Evolutionary conservation across 495 filamentous ascomycete species (phyloP).

Genomic region (Schizothecium vesticola): DNA sequence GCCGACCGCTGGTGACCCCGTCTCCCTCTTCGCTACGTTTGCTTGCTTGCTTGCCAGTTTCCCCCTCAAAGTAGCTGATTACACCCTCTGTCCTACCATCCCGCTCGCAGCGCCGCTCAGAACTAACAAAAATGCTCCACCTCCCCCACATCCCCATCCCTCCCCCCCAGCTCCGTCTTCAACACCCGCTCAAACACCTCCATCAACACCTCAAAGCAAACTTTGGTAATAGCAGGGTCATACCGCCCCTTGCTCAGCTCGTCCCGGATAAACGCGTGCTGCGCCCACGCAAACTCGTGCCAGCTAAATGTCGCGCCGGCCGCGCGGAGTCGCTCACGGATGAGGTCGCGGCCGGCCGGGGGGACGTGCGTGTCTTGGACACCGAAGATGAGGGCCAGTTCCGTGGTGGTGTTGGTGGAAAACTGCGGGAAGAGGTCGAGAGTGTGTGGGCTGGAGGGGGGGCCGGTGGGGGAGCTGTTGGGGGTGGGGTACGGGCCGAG

Average conservation of each 20-base stretch:
- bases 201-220: slow-evolving; percentile 87
- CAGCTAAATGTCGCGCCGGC: slow-evolving; percentile 71
- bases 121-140: slow-evolving; percentile 26
- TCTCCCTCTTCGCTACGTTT: no score
- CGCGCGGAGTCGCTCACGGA: slow-evolving; percentile 75
- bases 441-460: slow-evolving; percentile 36
- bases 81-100: no score
- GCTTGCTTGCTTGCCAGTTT: no score
- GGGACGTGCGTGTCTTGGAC: slow-evolving; percentile 89
- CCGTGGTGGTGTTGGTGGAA: slow-evolving; percentile 58
- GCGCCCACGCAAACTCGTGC: slow-evolving; percentile 86
- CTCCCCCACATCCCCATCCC: slow-evolving; percentile 27
- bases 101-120: no score
- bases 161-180: slow-evolving; percentile 66
- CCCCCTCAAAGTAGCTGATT: no score
- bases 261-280: slow-evolving; percentile 96
- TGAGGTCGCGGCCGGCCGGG: slow-evolving; percentile 76
- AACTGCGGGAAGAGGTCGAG: slow-evolving; percentile 30
- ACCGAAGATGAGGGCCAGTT: slow-evolving; percentile 86
- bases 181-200: slow-evolving; percentile 79
- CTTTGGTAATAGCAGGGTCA: slow-evolving; percentile 77
- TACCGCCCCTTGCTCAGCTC: slow-evolving; percentile 91
- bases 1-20: no score
- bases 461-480: slow-evolving; percentile 28
- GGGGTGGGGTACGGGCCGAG: slow-evolving; percentile 50